Evolutionary conservation across 2,329 filamentous ascomycete species (phyloP), one percentile per base, ranked within the genome.

Genomic region (Nothophoma quercina): DNA sequence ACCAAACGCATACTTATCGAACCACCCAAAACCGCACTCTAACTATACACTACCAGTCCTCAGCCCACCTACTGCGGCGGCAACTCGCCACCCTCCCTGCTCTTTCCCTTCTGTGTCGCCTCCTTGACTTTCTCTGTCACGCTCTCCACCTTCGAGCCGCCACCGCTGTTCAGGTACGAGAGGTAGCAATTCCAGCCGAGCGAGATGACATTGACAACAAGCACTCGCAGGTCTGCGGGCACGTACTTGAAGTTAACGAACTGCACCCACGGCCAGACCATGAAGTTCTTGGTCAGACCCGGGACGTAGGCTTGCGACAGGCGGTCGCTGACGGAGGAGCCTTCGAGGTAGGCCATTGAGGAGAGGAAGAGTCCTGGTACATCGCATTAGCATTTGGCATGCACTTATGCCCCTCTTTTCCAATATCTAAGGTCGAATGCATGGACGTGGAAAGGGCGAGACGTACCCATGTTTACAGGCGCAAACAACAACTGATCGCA

Each of bases 221-320:
- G 78, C 33, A 97, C 85, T 53, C 92, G 84, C 76, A 93, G 87
- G 70, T 96, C 85, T 58, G 96, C 79, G 40, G 93, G 93, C 58
- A 96, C 84, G 59, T 95, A 83, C 68, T 89, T 88, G 78, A 97
- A 97, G 80, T 97, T 97, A 69, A 88, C 81, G 46, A 88, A 80
- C 79, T 97, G 93, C 49, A 96, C 91, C 63, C 79, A 79, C 3
- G 93, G 93, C 93, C 93, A 97, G 49, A 97, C 76, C 79, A 91
- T 84, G 82, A 91, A 91, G 79, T 96, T 97, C 72, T 90, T 88
- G 73, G 83, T 83, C 68, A 96, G 83, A 25, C 90, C 89, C 10
- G 84, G 81, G 61, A 77, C 75, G 77, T 92, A 97, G 55, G 84
- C 88, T 84, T 77, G 48, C n/a, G n/a, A n/a, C n/a, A 95, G 80